phyloP scores from a whole-genome alignment of 225 moss, liverwort and hornwort genomes.

The Antitrichia curtipendula region DNA sequence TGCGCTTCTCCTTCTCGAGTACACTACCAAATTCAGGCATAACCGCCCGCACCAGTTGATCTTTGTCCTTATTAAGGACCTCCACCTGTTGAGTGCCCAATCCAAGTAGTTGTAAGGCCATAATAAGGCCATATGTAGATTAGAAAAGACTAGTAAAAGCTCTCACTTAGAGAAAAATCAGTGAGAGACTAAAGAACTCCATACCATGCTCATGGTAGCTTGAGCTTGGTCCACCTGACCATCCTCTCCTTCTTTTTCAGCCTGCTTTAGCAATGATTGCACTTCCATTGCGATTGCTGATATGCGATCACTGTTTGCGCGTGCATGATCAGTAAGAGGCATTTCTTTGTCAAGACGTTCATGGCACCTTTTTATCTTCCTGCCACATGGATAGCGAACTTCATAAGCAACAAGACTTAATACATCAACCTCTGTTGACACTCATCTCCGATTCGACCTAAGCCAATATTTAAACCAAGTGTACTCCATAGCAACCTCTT shows the following conservation, averaged over 20 bases:
- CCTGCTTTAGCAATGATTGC: slow-evolving; percentile 77
- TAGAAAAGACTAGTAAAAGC: no score
- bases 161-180: no score
- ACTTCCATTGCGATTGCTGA: slow-evolving; percentile 97
- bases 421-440: no score
- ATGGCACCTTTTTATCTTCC: slow-evolving; percentile 96
- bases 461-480: no score
- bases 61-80: slow-evolving; percentile 73
- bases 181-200: no score
- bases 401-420: background rate
- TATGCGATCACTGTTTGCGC: slow-evolving; percentile 82
- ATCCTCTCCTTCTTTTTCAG: slow-evolving; percentile 93
- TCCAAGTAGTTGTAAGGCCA: no score
- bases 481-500: no score
- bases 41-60: slow-evolving; percentile 76
- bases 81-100: no score
- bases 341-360: slow-evolving; percentile 94
- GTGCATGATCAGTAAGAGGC: slow-evolving; percentile 84
- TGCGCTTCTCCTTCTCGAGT: slow-evolving; percentile 91
- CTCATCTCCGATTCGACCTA: no score
- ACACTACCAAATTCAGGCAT: slow-evolving; percentile 96
- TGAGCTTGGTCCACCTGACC: slow-evolving; percentile 87
- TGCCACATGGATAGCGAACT: slow-evolving; percentile 6
- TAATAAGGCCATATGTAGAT: no score
- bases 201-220: slow-evolving; percentile 85